Evolutionary conservation across 1,284 basidiomycete species (phyloP), one percentile per base, ranked within the genome.

Genomic region (Amylostereum areolatum): DNA sequence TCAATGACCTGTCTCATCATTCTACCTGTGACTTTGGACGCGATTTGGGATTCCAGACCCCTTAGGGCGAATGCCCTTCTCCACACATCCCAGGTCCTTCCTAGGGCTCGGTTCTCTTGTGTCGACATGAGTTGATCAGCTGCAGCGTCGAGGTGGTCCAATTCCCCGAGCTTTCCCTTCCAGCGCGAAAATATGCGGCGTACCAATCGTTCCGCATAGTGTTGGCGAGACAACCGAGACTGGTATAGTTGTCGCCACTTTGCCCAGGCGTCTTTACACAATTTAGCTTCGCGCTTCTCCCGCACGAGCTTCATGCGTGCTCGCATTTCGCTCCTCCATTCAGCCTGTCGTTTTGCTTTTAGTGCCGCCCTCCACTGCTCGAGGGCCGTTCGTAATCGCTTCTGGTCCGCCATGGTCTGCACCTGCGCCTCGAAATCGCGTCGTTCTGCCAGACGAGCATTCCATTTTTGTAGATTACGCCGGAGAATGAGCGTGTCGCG

Each of bases 301-400:
- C 77, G 79, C 37, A 84, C 66, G 18, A 63, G 61, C 57, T 80
- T 83, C 80, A 87, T 83, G 53, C 76, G 81, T 45, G 66, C 58
- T 25, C 86, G 80, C 82, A 88, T 85, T 37, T 77, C 77, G 32
- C 75, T 66, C 28, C 83, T 73, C 84, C 85, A 85, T 45, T 72
- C 66, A 4, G 67, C 54, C 55, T 81, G 80, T 52, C 72, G 69
- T 57, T 70, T 78, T 56, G 75, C 70, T 52, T 72, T 75, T 1
- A 77, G 57, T 53, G 67, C 77, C 29, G 56, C 53, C 50, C 70
- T 73, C 85, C 85, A 88, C 3, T 64, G 47, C 3, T 57, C 51
- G 43, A 85, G 57, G 8, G 66, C 65, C 8, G 57, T 56, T 47
- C 66, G 74, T 41, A 80, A 60, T 46, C 63, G 64, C 27, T 72